Evolutionary conservation across 192 early-diverging fungal species (phyloP), one percentile per base, ranked within the genome.

Genomic region (Mortierella alpina): DNA sequence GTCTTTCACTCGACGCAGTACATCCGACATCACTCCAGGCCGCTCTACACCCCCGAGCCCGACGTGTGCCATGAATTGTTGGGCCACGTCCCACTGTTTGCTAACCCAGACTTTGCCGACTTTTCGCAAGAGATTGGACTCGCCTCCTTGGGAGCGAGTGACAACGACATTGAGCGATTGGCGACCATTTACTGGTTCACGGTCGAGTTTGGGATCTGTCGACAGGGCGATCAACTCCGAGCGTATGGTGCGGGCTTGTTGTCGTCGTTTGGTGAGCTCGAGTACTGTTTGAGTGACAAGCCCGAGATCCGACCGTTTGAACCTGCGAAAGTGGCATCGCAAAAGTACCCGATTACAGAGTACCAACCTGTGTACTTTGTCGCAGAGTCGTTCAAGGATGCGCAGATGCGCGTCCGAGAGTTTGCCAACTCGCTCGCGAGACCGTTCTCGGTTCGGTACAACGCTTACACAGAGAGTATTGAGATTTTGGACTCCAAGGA

Each of bases 1-100:
- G 96, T 97, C 7, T 98, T 98, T 87, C 94, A 97, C 84, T 93
- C 91, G 58, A 98, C 97, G 7, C 97, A 98, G 83, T 98, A 98
- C 76, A 96, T 98, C 81, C 93, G 97, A 18, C 97, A 98, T 76
- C 90, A 93, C 78, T 95, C 94, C 15, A 87, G 88, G 48, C 97
- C 97, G 9, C 88, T 95, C 31, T 98, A 96, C 73, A 98, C 97
- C 0, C 97, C 97, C 9, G 96, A 97, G 75, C 92, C 92, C 1
- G 97, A 98, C 75, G 90, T 96, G 51, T 98, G 97, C 84, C 97
- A 98, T 71, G 97, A 98, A 82, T 85, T 97, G 4, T 82, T 98
- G 41, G 97, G 97, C 58, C 97, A 98, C 75, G 95, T 88, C 10
- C 91, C 91, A 14, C 72, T 92, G 71, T 92, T 95, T 76, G 92